Conservation (phyloP, 257 asterid genomes). For the Nicotiana sylvestris region DNA sequence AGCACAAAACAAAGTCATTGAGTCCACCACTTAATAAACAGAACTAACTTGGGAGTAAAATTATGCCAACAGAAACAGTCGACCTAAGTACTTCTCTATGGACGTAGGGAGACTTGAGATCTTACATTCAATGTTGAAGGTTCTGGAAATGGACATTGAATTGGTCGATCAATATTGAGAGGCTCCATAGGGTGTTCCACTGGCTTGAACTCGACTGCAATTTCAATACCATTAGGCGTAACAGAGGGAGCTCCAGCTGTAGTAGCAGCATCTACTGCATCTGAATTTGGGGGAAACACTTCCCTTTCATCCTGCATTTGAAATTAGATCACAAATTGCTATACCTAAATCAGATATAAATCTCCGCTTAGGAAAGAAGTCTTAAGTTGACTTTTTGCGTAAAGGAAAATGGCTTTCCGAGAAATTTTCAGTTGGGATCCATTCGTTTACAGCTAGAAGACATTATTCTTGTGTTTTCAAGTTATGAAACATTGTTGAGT, state of each 20-base stretch:
- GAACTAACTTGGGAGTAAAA: not conserved
- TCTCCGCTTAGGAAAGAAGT: not conserved
- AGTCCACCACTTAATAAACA: not conserved
- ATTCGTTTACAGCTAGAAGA: too few relatives aligned
- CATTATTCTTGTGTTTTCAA: too few relatives aligned
- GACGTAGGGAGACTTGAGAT: not conserved
- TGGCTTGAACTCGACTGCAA: slow-evolving; percentile 72
- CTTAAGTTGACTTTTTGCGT: not conserved
- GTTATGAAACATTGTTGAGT: too few relatives aligned
- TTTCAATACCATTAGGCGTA: slow-evolving; percentile 57
- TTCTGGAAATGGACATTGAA: slow-evolving; percentile 84
- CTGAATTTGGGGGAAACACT: slow-evolving; percentile 45
- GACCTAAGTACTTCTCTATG: too few relatives aligned
- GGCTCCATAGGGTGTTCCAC: slow-evolving; percentile 79
- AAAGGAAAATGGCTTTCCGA: not conserved
- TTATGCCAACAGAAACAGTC: not conserved
- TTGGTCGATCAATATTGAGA: slow-evolving; percentile 65
- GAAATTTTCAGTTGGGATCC: not conserved
- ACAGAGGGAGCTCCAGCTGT: slow-evolving; percentile 39
- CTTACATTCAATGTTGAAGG: slow-evolving; percentile 90
- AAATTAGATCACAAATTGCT: slow-evolving; percentile 7
- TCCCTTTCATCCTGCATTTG: slow-evolving; percentile 56
- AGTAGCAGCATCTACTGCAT: slow-evolving; percentile 29
- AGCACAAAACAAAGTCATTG: too few relatives aligned
- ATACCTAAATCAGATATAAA: not conserved